Evolutionary conservation across 2,329 filamentous ascomycete species (phyloP).

Genomic region (Claviceps sp.): DNA sequence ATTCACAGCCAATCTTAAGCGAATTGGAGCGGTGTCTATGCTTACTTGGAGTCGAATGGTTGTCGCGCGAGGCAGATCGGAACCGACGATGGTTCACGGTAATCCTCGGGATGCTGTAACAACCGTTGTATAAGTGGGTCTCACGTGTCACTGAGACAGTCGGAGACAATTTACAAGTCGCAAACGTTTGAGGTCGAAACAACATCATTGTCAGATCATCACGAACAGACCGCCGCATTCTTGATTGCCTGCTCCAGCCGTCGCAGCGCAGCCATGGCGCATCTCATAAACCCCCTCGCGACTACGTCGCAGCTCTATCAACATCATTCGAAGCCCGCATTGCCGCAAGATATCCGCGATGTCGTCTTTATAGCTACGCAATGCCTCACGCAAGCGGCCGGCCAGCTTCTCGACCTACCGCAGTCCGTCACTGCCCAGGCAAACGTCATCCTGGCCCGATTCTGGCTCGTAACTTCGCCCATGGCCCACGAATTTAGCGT

Average conservation of each 20-base stretch:
- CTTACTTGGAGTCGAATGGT: too few relatives aligned
- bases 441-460: slow-evolving; percentile 68
- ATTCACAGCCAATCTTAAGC: too few relatives aligned
- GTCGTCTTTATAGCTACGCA: slow-evolving; percentile 59
- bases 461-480: slow-evolving; percentile 52
- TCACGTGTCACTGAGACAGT: too few relatives aligned
- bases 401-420: slow-evolving; percentile 68
- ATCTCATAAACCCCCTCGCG: slow-evolving; percentile 59
- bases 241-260: not conserved
- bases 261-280: slow-evolving; percentile 31
- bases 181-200: too few relatives aligned
- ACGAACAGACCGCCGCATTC: too few relatives aligned
- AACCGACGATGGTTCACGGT: too few relatives aligned
- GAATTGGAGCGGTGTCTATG: too few relatives aligned
- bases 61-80: too few relatives aligned
- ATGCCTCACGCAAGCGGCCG: slow-evolving; percentile 63
- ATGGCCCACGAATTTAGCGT: slow-evolving; percentile 46
- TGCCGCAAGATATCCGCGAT: slow-evolving; percentile 58
- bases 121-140: too few relatives aligned
- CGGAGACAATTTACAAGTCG: too few relatives aligned
- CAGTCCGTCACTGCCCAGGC: slow-evolving; percentile 79
- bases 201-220: too few relatives aligned
- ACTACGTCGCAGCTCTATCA: slow-evolving; percentile 56
- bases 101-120: too few relatives aligned
- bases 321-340: slow-evolving; percentile 37